Conservation (phyloP, 2,329 filamentous ascomycete genomes). For the Clarireedia monteithiana region DNA sequence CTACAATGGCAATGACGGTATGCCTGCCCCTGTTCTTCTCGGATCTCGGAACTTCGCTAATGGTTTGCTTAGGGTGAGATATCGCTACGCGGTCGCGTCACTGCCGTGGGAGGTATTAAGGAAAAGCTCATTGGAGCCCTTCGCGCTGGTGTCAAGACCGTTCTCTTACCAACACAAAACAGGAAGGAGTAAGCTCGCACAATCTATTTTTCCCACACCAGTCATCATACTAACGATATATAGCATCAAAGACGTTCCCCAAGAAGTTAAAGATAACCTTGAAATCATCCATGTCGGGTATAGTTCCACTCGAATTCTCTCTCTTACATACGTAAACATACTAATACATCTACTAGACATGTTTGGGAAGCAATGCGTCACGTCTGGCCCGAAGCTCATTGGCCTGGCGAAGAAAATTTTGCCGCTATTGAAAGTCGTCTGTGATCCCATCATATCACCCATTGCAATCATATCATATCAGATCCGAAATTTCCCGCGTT, state of each 20-base stretch:
- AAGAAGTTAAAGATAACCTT: conserved; percentile 79
- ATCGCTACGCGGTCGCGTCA: conserved; percentile 79
- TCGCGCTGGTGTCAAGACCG: conserved; percentile 88
- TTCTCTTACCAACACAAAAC: conserved; percentile 81
- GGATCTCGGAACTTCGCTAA: conserved; percentile 14
- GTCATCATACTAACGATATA: conserved; percentile 12
- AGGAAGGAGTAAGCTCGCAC: conserved; percentile 57
- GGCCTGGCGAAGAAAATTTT: conserved; percentile 66
- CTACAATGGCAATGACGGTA: conserved; percentile 91
- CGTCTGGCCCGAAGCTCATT: conserved; percentile 86
- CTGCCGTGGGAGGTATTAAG: conserved; percentile 95
- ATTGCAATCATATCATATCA: conserved; percentile 8
- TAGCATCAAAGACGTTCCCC: conserved; percentile 71
- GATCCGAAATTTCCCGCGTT: conserved; percentile 8
- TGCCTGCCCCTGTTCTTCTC: conserved; percentile 25
- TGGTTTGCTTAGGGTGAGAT: conserved; percentile 43
- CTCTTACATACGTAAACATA: conserved; percentile 3
- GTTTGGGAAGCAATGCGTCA: conserved; percentile 90
- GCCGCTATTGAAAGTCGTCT: conserved; percentile 71
- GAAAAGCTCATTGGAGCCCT: conserved; percentile 96
- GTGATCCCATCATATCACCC: conserved; percentile 35
- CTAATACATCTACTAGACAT: conserved; percentile 45
- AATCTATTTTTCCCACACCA: background rate
- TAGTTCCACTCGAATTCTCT: conserved; percentile 27
- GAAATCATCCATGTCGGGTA: conserved; percentile 86